Evolutionary conservation across 2,329 filamentous ascomycete species (phyloP), one percentile per base, ranked within the genome.

Genomic region (Alternaria brassicae): DNA sequence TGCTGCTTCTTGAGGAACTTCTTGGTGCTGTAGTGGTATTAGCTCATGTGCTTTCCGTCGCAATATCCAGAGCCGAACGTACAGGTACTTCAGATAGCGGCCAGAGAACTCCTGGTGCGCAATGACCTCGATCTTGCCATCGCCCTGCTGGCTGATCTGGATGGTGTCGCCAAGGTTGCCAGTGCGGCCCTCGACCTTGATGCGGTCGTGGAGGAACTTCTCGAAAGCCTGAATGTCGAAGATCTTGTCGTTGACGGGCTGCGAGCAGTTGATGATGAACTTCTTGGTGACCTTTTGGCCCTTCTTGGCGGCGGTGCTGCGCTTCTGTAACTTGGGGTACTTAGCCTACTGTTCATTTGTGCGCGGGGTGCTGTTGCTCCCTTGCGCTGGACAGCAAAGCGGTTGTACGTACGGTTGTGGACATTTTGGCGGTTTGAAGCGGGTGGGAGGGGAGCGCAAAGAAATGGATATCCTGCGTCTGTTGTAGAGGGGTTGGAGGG

Each of bases 1-100:
- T 98, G 94, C 88, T 97, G 92, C 92, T 99, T 99, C 93, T 99
- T 99, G 84, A 99, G 91, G 91, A 97, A 99, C 89, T 99, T 99
- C 92, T 99, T 99, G 83, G 95, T 99, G 82, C 92, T 96, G 72
- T 63, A 13, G 37, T 52, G 72, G 64, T 36, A 47, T 53, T 34
- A 48, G 30, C 51, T 36, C 28, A 27, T 17, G 30, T 7, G 8
- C 52, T 41, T 12, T n/a, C n/a, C 19, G 19, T 41, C 25, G 10
- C 37, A 6, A 30, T n/a, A 17, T 15, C 6, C 4, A 10, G 19
- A 6, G 25, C 56, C 6, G 7, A 86, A 86, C 92, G 72, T 86
- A 96, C 92, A 99, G 86, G 89, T 99, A 99, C 91, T 99, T 99
- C 83, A 99, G 88, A 88, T 99, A 99, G 81, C 95, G 91, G 78